Conservation (phyloP, 768 basidiomycete species). For the Naganishia kalamii region DNA sequence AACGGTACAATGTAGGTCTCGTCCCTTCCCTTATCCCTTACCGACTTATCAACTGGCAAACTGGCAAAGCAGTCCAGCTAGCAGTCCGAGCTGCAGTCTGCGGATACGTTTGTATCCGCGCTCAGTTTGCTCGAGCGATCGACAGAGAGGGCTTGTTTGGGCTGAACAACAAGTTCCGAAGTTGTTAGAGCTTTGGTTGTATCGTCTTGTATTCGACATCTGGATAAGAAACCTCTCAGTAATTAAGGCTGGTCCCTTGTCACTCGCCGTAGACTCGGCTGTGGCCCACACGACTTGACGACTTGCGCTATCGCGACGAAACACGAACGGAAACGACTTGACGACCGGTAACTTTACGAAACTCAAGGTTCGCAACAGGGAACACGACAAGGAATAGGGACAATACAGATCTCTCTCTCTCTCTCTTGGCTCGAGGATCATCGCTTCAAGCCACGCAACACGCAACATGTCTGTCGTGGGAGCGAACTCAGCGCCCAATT, state of each 20-base stretch:
- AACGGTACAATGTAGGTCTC: neutral
- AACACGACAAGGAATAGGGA: neutral
- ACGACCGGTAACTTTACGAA: neutral
- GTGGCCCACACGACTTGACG: neutral
- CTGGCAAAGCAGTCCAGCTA: no score
- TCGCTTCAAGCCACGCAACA: no score
- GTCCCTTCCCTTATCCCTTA: no score
- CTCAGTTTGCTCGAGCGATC: neutral
- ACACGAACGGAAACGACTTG: neutral
- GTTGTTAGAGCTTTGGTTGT: neutral
- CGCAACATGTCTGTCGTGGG: neutral
- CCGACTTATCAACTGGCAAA: no score
- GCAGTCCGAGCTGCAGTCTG: no score
- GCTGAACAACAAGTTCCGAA: neutral
- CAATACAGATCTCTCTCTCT: neutral
- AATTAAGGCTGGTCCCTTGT: neutral
- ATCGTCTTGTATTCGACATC: no score
- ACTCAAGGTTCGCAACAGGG: no score
- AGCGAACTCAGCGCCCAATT: slow-evolving; percentile 7
- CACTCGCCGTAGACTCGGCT: neutral
- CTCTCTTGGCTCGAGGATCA: no score
- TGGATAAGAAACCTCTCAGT: neutral
- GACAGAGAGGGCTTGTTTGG: neutral
- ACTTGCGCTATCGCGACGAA: neutral
- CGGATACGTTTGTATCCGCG: no score